Evolutionary conservation across 441 rosid species (phyloP), one percentile per base, ranked within the genome.

Genomic region (Populus hybrid): DNA sequence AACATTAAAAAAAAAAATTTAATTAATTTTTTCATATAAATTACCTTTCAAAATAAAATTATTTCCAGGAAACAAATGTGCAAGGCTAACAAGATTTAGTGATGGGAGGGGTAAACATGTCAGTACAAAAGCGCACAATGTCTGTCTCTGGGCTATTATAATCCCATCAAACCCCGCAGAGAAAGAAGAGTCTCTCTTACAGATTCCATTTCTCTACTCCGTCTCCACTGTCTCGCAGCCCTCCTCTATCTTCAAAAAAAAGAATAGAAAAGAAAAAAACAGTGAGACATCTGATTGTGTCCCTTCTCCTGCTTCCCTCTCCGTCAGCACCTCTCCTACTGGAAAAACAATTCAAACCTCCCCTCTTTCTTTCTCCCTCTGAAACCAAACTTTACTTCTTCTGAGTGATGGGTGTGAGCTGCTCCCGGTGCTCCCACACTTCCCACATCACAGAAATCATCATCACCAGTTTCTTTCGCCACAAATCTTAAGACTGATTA

Each of bases 391-490:
- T 45, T 59, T 33, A 6, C 31, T 64, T 78, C 74, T 84, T 73
- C 88, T 86, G 88, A 85, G n/a, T n/a, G n/a, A n/a, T n/a, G n/a
- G n/a, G n/a, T n/a, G n/a, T n/a, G n/a, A n/a, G n/a, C n/a, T n/a
- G n/a, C n/a, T n/a, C n/a, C n/a, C n/a, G n/a, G n/a, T n/a, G n/a
- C n/a, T n/a, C n/a, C n/a, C n/a, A n/a, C n/a, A n/a, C n/a, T n/a
- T n/a, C n/a, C n/a, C n/a, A n/a, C n/a, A n/a, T n/a, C n/a, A n/a
- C n/a, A n/a, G 85, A 86, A 77, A 88, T 91, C 84, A 88, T 89
- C 87, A 89, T 90, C 85, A 91, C 95, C 78, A 91, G 95, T 81
- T 91, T 91, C 84, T 91, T 91, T 35, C 95, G 95, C 81, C 95
- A 89, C 65, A 91, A 91, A 87, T 64, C 77, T 50, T 86, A 87